A percentile compares a stretch with the other conserved stretches of the same genome.
Conservation (phyloP, 2,329 filamentous ascomycete genomes). For the Cordyceps cateniannulata region DNA sequence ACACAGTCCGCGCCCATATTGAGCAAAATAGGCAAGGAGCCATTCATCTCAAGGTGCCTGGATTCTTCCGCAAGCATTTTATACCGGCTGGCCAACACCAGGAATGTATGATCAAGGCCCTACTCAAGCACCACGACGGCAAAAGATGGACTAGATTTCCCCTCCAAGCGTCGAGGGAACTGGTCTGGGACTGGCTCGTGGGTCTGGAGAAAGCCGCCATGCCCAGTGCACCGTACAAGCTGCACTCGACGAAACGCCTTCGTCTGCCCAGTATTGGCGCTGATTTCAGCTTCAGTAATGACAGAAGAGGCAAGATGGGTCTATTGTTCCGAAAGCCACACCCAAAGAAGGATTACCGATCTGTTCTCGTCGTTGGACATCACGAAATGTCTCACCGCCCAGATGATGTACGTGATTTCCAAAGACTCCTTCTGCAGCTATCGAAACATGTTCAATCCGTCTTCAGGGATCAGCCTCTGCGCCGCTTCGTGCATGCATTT, state of each 20-base stretch:
- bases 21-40: no score
- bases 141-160: slow-evolving; percentile 1
- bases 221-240: slow-evolving; percentile 2
- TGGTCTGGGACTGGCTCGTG: slow-evolving; percentile 8
- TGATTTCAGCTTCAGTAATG: slow-evolving; percentile 18
- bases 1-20: no score
- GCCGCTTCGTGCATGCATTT: slow-evolving; percentile 16
- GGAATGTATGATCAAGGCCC: no score
- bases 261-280: no score
- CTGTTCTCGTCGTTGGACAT: slow-evolving; percentile 17
- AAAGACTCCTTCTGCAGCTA: slow-evolving; percentile 16
- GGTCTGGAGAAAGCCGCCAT: slow-evolving; percentile 8
- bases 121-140: slow-evolving; percentile 6
- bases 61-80: no score
- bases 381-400: slow-evolving; percentile 19
- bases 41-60: no score
- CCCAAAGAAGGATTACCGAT: background rate
- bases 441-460: slow-evolving; percentile 15
- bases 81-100: no score
- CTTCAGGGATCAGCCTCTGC: slow-evolving; percentile 18
- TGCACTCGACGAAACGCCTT: slow-evolving; percentile 16
- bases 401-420: no score
- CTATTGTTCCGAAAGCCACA: slow-evolving; percentile 17
- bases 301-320: slow-evolving; percentile 19
- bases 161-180: background rate